A percentile compares a stretch with the other conserved stretches of the same genome.
Conservation (phyloP, 768 basidiomycete species). For the Boletus rubropictus region DNA sequence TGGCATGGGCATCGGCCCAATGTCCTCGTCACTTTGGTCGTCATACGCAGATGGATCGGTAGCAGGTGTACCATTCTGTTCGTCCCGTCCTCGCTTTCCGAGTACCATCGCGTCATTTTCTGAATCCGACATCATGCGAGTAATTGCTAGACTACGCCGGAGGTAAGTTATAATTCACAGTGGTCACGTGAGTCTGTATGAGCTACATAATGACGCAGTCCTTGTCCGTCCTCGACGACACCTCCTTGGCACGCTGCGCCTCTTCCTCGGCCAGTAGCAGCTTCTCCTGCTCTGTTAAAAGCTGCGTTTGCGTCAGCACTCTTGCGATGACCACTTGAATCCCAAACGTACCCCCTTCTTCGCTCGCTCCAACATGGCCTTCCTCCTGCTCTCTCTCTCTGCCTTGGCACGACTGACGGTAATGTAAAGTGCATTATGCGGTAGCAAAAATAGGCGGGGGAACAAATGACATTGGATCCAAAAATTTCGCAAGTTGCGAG, state of each 20-base stretch:
- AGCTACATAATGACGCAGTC: conserved; percentile 57
- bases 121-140: conserved; percentile 36
- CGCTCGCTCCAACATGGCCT: conserved; percentile 66
- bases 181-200: conserved; percentile 14
- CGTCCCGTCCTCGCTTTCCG: conserved; percentile 56
- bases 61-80: conserved; percentile 8
- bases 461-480: conserved; percentile 45
- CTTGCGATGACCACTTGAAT: background rate
- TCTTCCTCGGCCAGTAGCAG: conserved; percentile 50
- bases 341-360: conserved; percentile 61
- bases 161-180: background rate
- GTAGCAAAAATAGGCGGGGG: conserved; percentile 63
- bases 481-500: conserved; percentile 31
- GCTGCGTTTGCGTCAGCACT: conserved; percentile 28
- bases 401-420: conserved; percentile 66
- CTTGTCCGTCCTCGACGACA: conserved; percentile 28
- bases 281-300: conserved; percentile 63
- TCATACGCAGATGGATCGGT: conserved; percentile 23
- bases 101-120: conserved; percentile 51
- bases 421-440: conserved; percentile 43
- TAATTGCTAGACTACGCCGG: background rate
- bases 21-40: conserved; percentile 65
- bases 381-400: conserved; percentile 64
- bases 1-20: conserved; percentile 83
- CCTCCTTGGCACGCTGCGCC: conserved; percentile 34